Evolutionary conservation across 140 eudicot species (phyloP), one percentile per base, ranked within the genome.

Genomic region (Anethum foeniculum): DNA sequence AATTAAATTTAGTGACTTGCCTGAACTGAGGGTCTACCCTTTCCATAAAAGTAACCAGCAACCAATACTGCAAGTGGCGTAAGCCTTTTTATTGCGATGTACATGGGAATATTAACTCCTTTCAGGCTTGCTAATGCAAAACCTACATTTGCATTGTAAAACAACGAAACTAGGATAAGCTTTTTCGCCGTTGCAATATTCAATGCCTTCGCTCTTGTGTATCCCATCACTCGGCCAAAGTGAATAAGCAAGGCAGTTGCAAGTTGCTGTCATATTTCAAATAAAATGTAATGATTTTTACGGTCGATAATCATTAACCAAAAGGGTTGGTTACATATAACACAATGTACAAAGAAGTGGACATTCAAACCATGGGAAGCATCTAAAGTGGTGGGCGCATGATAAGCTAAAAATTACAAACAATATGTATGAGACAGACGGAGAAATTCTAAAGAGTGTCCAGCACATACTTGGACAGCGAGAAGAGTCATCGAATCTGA

Each of bases 61-160:
- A 95, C 47, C 74, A 92, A 89, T 41, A 95, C 97, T 46, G 99
- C 87, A 9, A 95, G 88, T 34, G 99, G 99, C 34, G 99, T 95
- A 80, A 95, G 90, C 39, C 99, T 84, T 80, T 95, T 95, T 72
- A 95, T 95, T 64, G 99, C 99, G 82, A 95, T 95, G 83, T 95
- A 95, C 99, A 92, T 95, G 2, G 99, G 99, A 82, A 95, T 95
- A 88, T 95, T 95, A 77, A 95, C 99, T 71, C 99, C 99, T 95
- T 95, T 95, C 87, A 95, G 88, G 84, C 97, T 90, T 72, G 99
- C 97, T 80, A 95, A 91, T 80, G 99, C 99, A 92, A 92, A 95
- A 48, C 93, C 97, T 80, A 92, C 99, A 84, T 95, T 95, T 64
- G 90, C 99, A 84, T 92, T 95, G 82, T 95, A 95, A 80, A 95